phyloP scores from a whole-genome alignment of 176 grass and related monocot species.

The Elaeis guineensis region DNA sequence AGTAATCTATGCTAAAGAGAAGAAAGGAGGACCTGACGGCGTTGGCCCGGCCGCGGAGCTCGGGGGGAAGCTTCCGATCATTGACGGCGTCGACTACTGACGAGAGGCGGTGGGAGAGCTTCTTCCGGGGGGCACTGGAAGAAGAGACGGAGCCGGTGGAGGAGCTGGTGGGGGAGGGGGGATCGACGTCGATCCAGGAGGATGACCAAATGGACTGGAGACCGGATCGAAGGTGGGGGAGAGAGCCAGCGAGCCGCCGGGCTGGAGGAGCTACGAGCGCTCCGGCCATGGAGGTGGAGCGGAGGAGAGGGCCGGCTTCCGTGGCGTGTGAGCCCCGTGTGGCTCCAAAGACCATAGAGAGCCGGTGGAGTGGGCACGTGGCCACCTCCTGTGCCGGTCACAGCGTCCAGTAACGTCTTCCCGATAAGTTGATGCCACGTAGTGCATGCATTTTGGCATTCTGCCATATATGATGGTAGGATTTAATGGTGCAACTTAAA shows the following conservation, averaged over 20 bases:
- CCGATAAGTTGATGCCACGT: too few species aligned
- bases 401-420: too few species aligned
- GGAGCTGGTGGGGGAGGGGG: not conserved
- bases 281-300: slow-evolving; percentile 1
- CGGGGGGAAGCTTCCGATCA: slow-evolving; percentile 64
- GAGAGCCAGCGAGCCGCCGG: not conserved
- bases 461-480: too few species aligned
- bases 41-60: slow-evolving; percentile 54
- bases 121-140: slow-evolving; percentile 29
- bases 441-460: too few species aligned
- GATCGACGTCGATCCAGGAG: slow-evolving; percentile 25
- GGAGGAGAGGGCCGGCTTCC: not conserved
- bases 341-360: too few species aligned
- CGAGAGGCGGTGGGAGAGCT: slow-evolving; percentile 38
- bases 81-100: slow-evolving; percentile 63
- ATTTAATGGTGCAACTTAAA: too few species aligned
- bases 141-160: slow-evolving; percentile 2
- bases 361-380: too few species aligned
- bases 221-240: not conserved
- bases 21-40: slow-evolving; percentile 36
- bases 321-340: too few species aligned
- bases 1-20: not conserved
- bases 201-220: slow-evolving; percentile 31
- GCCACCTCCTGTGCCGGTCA: too few species aligned
- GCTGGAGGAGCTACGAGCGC: not conserved